Evolutionary conservation across 1,284 basidiomycete species (phyloP), one percentile per base, ranked within the genome.

Genomic region (Rhodofomes roseus): DNA sequence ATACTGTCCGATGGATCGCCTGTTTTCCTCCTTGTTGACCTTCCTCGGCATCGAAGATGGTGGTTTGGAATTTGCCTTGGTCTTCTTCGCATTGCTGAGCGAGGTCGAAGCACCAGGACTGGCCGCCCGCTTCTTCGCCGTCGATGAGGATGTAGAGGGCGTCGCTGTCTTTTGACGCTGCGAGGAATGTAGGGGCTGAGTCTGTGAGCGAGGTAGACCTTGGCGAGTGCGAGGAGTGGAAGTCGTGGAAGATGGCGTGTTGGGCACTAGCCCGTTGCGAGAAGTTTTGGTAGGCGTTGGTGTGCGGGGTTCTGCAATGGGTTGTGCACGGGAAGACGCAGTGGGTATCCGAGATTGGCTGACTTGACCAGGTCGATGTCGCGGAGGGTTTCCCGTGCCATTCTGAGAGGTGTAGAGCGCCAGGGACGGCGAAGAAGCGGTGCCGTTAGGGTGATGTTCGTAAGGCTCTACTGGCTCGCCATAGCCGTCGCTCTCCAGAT

Each of bases 1-100:
- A 72, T 91, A 91, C 40, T 80, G 73, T 48, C 86, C 86, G 31
- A 87, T 73, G 46, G 84, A 87, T 50, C 68, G 69, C 52, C 81
- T 71, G 60, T 61, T 67, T 61, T 69, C 64, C 64, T 70, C 69
- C 57, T 73, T 68, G 61, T 62, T 66, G 2, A 57, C 44, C 36
- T 63, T 62, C 62, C 66, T 68, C 61, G 63, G 68, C 65, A 66
- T 60, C 34, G 66, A 62, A 22, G 68, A 64, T 22, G 75, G 74
- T 0, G 74, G 73, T 60, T 68, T 76, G 20, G 68, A 63, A 50
- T 71, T 73, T 25, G 71, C 54, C 63, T 70, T 79, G 53, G 68
- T 59, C 65, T 72, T 79, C 71, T 78, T 79, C 18, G 73, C 70
- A 20, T 74, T 70, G 39, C 74, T 70, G 9, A 68, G 62, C 4